Percentiles rank a stretch among this genome's conserved stretches.
These are phyloP conservation scores for Entelexis sorbosivorans DNA, from an alignment of 1,139 yeast genomes.

Conservation along the genomic window DNA sequence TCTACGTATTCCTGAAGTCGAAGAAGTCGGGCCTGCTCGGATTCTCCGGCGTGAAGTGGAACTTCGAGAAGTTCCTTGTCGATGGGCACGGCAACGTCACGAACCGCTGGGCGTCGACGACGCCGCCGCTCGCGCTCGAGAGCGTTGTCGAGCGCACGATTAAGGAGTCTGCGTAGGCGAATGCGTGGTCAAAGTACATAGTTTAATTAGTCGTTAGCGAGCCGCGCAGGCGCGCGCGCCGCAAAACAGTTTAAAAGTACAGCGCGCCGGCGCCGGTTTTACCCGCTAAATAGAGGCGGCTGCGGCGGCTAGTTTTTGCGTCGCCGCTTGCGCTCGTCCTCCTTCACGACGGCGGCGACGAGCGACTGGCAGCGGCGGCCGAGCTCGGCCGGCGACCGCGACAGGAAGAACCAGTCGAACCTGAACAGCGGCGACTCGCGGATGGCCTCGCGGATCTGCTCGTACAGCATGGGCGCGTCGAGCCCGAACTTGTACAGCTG, in stretches of 20 bases:
- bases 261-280: no score
- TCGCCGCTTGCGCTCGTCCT: conserved; percentile 42
- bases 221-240: no score
- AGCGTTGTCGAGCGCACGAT: conserved; percentile 6
- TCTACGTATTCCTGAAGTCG: conserved; percentile 62
- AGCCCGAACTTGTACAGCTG: conserved; percentile 73
- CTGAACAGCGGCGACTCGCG: conserved; percentile 60
- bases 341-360: conserved; percentile 62
- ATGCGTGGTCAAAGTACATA: no score
- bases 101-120: conserved; percentile 55
- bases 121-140: conserved; percentile 48
- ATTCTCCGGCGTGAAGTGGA: conserved; percentile 80
- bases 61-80: conserved; percentile 82
- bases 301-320: conserved; percentile 1
- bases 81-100: conserved; percentile 63
- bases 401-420: conserved; percentile 83
- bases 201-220: no score
- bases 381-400: conserved; percentile 78
- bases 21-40: conserved; percentile 59
- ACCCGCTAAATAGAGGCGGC: no score
- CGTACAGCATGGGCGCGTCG: conserved; percentile 63
- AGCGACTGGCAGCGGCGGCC: conserved; percentile 77
- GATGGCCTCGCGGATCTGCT: conserved; percentile 69
- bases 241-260: no score
- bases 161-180: neutral